Percentiles rank a stretch among this genome's conserved stretches.
Evolutionary conservation across 1,284 basidiomycete genomes (phyloP).

Genomic region (Fomitopsis pinicola): DNA sequence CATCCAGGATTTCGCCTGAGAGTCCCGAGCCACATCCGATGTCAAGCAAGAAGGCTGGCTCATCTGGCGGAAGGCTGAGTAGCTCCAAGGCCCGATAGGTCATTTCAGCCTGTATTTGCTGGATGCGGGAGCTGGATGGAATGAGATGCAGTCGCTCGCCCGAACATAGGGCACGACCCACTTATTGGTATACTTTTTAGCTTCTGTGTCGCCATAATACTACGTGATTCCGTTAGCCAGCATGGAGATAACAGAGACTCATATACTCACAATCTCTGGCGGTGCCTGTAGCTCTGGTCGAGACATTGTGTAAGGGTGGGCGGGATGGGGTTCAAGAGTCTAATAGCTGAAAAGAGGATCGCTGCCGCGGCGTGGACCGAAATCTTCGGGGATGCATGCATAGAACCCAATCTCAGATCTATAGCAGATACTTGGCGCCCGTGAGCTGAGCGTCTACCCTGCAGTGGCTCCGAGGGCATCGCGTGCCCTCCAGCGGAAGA

Average conservation of each 20-base stretch:
- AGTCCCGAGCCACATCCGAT: slow-evolving; percentile 98
- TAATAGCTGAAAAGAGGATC: not conserved
- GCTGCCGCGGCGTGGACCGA: not conserved
- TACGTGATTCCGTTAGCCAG: slow-evolving; percentile 30
- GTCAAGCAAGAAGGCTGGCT: slow-evolving; percentile 86
- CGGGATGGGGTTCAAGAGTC: not conserved
- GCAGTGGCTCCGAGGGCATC: too few relatives aligned
- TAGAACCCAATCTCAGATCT: not conserved
- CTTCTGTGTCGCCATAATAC: slow-evolving; percentile 97
- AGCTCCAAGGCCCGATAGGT: slow-evolving; percentile 94
- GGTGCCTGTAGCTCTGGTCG: slow-evolving; percentile 94
- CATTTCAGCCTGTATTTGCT: slow-evolving; percentile 98
- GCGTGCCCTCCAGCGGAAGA: too few relatives aligned
- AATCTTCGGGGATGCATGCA: not conserved
- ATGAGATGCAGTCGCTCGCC: slow-evolving; percentile 2
- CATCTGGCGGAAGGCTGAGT: slow-evolving; percentile 73
- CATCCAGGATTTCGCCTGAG: slow-evolving; percentile 95
- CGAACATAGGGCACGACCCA: slow-evolving; percentile 33
- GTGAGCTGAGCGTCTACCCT: not conserved
- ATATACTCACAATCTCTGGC: slow-evolving; percentile 81
- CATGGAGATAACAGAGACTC: not conserved
- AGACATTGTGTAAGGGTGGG: slow-evolving; percentile 58
- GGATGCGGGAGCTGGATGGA: slow-evolving; percentile 79
- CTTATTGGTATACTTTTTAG: slow-evolving; percentile 97
- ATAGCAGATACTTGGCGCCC: not conserved